Evolutionary conservation across 2,329 filamentous ascomycete genomes (phyloP), one percentile per base, ranked within the genome.

Genomic region (Westerdykella sp.): DNA sequence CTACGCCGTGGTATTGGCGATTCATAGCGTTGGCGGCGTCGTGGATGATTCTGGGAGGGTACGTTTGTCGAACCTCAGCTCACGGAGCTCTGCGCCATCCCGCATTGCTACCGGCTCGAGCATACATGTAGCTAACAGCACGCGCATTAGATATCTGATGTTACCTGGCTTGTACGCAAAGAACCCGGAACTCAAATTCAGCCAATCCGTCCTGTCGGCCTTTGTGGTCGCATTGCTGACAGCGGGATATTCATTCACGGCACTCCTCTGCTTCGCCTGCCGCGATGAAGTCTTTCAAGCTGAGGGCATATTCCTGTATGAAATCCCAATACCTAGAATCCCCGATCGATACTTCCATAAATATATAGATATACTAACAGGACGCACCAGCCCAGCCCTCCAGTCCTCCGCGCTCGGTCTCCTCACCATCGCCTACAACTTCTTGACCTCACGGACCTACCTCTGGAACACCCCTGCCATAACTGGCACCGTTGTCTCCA

Each of bases 61-160:
- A 58, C 43, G 69, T 57, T 28, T 28, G 25, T 28, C 25, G 25
- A 28, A 5, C 25, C 47, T 54, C 41, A 63, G 41, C 5, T 55
- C 49, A 22, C 61, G 30, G 45, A 79, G 37, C 71, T 74, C 6
- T 70, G 70, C 53, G 76, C 71, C 35, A 69, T 78, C 16, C 73
- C 73, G 23, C 83, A 46, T 54, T 82, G 80, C 4, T 75, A 21
- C 75, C 65, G 75, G 81, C 1, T 22, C 31, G 11, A 25, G 32
- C 18, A 22, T 23, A 12, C 28, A 38, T 14, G n/a, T 35, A 18
- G 32, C 32, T 14, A 35, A 14, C 32, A 35, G 9, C 32, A 35
- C 25, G 42, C 40, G 36, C 35, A 34, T 15, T 45, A 73, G 72
- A 40, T 76, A 71, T 54, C 65, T 76, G 28, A 71, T 75, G 42